Conservation (phyloP, 257 asterid species). For the Capsicum rhomboideum region DNA sequence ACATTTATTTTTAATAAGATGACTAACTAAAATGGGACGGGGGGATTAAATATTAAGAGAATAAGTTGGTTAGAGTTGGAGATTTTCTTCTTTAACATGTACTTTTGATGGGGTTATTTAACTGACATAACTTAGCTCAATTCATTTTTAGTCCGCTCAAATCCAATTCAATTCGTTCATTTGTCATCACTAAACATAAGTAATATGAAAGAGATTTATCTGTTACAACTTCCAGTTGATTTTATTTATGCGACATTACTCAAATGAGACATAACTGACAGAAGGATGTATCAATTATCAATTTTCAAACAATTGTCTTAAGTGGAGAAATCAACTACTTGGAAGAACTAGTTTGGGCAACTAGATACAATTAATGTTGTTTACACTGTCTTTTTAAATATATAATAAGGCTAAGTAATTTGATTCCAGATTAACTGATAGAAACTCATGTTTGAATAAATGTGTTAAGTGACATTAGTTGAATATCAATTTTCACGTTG, state of each 20-base stretch:
- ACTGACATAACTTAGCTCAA: background rate
- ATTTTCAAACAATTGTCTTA: background rate
- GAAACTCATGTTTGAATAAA: background rate
- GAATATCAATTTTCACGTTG: background rate
- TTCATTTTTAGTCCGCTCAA: too few species aligned
- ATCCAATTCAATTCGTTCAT: too few species aligned
- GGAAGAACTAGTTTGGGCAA: too few species aligned
- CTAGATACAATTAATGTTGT: too few species aligned
- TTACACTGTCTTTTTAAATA: too few species aligned
- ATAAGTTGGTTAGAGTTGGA: background rate
- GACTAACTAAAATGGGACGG: too few species aligned
- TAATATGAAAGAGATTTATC: background rate
- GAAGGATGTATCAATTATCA: background rate
- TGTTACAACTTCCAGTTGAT: background rate
- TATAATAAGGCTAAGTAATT: too few species aligned
- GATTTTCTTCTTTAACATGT: too few species aligned
- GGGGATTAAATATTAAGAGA: too few species aligned
- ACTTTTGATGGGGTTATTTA: background rate
- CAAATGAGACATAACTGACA: background rate
- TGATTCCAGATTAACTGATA: background rate
- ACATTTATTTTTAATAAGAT: too few species aligned
- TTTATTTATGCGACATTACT: background rate
- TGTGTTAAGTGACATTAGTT: background rate
- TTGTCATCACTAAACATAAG: too few species aligned
- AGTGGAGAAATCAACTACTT: background rate